Conservation (phyloP, 2,329 filamentous ascomycete species). For the Pyrenophora teres region DNA sequence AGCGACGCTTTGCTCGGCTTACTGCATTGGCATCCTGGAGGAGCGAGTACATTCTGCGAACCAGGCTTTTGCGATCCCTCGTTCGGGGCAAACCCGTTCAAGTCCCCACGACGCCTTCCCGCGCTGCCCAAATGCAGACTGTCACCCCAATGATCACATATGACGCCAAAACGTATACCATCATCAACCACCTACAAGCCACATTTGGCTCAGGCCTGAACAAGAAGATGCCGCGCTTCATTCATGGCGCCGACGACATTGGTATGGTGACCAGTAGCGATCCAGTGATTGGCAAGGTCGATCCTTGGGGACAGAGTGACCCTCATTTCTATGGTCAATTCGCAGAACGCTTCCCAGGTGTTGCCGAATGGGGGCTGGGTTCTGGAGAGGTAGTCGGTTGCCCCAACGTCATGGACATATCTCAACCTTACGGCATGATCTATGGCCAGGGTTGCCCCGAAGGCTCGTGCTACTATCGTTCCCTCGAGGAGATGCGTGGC, state of each 20-base stretch:
- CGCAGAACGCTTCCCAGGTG: slow-evolving; percentile 73
- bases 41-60: slow-evolving; percentile 91
- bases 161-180: slow-evolving; percentile 78
- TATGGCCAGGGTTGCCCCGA: slow-evolving; percentile 86
- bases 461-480: slow-evolving; percentile 78
- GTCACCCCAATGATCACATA: slow-evolving; percentile 80
- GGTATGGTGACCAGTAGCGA: slow-evolving; percentile 82
- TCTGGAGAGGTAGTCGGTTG: slow-evolving; percentile 74
- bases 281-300: slow-evolving; percentile 73
- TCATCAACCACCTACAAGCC: slow-evolving; percentile 79
- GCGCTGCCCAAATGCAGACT: slow-evolving; percentile 64
- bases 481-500: slow-evolving; percentile 73
- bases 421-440: slow-evolving; percentile 80
- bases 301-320: slow-evolving; percentile 81
- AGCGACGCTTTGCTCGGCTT: slow-evolving; percentile 79
- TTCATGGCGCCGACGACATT: slow-evolving; percentile 81
- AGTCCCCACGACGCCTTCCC: slow-evolving; percentile 57
- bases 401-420: slow-evolving; percentile 89
- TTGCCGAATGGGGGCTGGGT: slow-evolving; percentile 77
- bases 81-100: slow-evolving; percentile 77
- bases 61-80: slow-evolving; percentile 79
- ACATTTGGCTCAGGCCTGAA: slow-evolving; percentile 68
- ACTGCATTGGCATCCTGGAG: slow-evolving; percentile 89
- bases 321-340: slow-evolving; percentile 77
- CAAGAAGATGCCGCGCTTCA: slow-evolving; percentile 76